Evolutionary conservation across 2,329 filamentous ascomycete genomes (phyloP).

Genomic region (Beauveria rudraprayagi): DNA sequence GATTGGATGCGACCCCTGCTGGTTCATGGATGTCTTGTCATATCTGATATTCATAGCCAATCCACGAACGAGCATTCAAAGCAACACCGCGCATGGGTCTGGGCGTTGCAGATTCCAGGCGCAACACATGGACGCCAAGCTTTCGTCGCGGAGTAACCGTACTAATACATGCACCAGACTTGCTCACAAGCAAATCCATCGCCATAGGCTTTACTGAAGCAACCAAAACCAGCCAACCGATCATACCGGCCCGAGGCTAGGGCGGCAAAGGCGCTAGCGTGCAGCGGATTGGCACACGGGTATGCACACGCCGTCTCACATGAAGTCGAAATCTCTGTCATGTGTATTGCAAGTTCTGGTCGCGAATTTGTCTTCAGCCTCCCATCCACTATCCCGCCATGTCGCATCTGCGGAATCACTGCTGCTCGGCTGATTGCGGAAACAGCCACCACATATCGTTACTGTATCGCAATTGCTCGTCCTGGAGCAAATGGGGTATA

Average conservation of each 20-base stretch:
- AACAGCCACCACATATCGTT: background rate
- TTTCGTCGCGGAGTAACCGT: background rate
- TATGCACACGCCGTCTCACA: background rate
- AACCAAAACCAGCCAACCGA: background rate
- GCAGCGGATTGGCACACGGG: background rate
- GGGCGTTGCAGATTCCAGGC: background rate
- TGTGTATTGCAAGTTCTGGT: constrained; percentile 1
- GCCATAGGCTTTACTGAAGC: background rate
- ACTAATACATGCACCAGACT: background rate
- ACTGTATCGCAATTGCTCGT: background rate
- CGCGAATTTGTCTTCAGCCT: background rate
- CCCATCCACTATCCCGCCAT: background rate
- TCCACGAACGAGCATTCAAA: background rate
- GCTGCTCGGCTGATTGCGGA: constrained; percentile 1
- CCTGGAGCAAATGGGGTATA: background rate
- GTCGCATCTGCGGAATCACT: background rate
- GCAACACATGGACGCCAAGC: background rate
- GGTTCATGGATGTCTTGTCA: background rate
- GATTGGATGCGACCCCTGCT: background rate
- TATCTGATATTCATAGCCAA: background rate
- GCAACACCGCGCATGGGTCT: background rate
- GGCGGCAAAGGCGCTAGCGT: constrained; percentile 5
- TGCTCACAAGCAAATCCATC: background rate
- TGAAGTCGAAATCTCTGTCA: background rate
- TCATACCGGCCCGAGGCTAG: constrained; percentile 9